Conservation (phyloP, 352 stramenopile genomes). For the Globisporangium parvum region DNA sequence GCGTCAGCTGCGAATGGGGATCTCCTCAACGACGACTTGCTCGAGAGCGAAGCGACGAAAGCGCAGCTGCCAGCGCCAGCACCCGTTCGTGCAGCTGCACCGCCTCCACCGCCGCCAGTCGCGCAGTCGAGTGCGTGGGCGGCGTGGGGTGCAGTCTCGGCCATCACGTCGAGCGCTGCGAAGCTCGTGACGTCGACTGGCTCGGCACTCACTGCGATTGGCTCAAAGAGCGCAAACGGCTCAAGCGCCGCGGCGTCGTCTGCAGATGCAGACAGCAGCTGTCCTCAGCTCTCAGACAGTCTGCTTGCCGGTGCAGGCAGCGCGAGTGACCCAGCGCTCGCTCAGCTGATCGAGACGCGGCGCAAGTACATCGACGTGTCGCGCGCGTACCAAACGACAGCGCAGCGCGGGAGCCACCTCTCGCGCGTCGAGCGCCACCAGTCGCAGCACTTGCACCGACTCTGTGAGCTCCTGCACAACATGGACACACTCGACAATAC, state of each 20-base stretch:
- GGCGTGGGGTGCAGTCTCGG: conserved; percentile 65
- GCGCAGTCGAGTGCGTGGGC: conserved; percentile 42
- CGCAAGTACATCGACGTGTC: conserved; percentile 63
- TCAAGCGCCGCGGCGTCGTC: conserved; percentile 9
- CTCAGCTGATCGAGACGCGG: conserved; percentile 33
- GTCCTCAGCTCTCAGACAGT: conserved; percentile 54
- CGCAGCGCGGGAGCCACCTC: conserved; percentile 59
- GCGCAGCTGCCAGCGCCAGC: background rate
- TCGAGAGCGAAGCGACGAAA: no score
- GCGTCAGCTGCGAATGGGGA: conserved; percentile 37
- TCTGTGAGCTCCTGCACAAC: conserved; percentile 64
- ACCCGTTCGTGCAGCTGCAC: conserved; percentile 7
- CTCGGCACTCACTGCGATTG: conserved; percentile 38
- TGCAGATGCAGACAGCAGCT: conserved; percentile 5
- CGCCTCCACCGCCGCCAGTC: conserved; percentile 12
- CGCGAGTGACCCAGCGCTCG: conserved; percentile 11
- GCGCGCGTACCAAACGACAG: conserved; percentile 49
- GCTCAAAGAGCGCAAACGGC: conserved; percentile 24
- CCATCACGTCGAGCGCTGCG: conserved; percentile 62
- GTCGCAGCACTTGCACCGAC: conserved; percentile 54
- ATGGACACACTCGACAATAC: conserved; percentile 69
- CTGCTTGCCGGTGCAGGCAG: conserved; percentile 18
- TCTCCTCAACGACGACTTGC: conserved; percentile 30
- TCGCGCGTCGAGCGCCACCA: conserved; percentile 56
- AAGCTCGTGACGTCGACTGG: conserved; percentile 74